A percentile compares a stretch with the other conserved stretches of the same genome.
Evolutionary conservation across 2,329 filamentous ascomycete species (phyloP).

Genomic region (Sporothrix protearum): DNA sequence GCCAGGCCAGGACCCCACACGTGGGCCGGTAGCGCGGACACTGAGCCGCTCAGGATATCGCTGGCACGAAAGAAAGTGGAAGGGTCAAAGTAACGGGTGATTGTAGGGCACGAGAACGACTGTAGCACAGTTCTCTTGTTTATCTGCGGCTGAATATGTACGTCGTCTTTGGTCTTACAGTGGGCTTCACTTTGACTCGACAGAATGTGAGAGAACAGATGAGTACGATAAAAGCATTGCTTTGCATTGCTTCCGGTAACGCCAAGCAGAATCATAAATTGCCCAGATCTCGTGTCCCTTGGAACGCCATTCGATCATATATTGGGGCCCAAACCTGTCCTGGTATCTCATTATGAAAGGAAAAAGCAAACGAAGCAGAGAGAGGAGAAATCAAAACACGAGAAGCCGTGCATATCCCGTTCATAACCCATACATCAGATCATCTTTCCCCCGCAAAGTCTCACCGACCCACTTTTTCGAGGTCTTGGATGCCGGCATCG

Average conservation of each 20-base stretch:
- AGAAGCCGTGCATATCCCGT: neutral
- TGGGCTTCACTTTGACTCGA: neutral
- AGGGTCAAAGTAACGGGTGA: neutral
- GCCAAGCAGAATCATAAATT: neutral
- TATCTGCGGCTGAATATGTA: neutral
- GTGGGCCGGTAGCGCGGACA: neutral
- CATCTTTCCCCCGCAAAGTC: neutral
- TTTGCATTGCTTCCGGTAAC: neutral
- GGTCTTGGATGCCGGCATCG: slow-evolving; percentile 22
- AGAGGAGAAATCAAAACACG: neutral
- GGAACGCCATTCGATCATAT: neutral
- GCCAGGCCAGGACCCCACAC: neutral
- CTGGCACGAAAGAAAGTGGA: neutral
- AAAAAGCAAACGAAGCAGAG: neutral
- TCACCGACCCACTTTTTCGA: slow-evolving; percentile 7
- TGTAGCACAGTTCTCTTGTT: neutral
- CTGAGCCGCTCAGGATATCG: slow-evolving; percentile 5
- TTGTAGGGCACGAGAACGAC: neutral
- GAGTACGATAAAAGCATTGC: neutral
- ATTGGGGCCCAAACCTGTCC: neutral
- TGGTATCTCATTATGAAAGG: slow-evolving; percentile 5
- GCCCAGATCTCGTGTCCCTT: neutral
- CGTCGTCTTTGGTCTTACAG: neutral
- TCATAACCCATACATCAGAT: neutral
- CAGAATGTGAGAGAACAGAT: neutral